These are phyloP conservation scores for Jacaranda copaia DNA, from an alignment of 257 asterid species.

Conservation along the genomic window DNA sequence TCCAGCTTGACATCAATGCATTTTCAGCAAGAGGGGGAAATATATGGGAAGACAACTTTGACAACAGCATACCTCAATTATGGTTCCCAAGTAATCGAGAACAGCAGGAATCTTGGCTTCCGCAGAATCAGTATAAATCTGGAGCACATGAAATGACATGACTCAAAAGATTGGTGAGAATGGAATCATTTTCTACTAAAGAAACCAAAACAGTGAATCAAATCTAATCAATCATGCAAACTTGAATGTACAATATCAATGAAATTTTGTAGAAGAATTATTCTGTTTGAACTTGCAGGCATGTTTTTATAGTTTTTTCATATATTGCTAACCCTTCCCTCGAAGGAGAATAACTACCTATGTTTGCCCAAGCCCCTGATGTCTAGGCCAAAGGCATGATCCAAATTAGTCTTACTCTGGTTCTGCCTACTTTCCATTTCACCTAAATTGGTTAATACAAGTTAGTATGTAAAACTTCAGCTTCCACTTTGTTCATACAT, in stretches of 20 bases:
- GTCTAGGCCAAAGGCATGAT: constrained; percentile 17
- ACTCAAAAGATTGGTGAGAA: constrained; percentile 11
- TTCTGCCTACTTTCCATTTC: neutral
- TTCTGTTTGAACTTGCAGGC: constrained; percentile 11
- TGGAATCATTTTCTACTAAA: constrained; percentile 29
- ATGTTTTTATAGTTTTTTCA: neutral
- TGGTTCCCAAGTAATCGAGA: constrained; percentile 88
- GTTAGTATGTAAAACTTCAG: neutral
- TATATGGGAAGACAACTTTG: constrained; percentile 28
- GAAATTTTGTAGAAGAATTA: neutral
- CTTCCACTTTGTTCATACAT: constrained; percentile 22
- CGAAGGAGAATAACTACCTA: neutral
- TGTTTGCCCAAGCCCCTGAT: neutral
- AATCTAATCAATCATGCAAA: constrained; percentile 19
- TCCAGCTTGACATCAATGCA: constrained; percentile 31
- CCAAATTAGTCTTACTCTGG: neutral
- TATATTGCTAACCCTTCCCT: neutral
- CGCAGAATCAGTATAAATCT: constrained; percentile 85
- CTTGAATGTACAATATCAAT: neutral
- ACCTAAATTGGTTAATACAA: neutral
- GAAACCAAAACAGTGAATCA: constrained; percentile 25
- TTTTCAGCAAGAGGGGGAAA: constrained; percentile 16
- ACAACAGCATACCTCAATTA: constrained; percentile 67
- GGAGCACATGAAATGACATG: constrained; percentile 36
- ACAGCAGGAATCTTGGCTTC: constrained; percentile 94